phyloP scores from a whole-genome alignment of 1,139 yeast genomes.

The Geotrichum bryndzae region DNA sequence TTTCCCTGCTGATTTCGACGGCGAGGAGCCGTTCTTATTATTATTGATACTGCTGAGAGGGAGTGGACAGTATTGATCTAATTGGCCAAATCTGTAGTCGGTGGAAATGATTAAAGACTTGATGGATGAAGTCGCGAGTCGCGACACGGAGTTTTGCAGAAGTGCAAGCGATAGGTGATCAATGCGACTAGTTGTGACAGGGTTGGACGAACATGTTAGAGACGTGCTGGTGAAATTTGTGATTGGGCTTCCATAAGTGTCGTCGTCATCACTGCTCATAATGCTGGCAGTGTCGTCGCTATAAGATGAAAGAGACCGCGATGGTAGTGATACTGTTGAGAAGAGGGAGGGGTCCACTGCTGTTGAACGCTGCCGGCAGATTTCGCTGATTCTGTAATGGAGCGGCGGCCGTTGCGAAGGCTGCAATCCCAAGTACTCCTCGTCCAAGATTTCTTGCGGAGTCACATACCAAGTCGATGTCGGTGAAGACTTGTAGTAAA shows the following conservation, averaged over 20 bases:
- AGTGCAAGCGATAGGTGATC: slow-evolving; percentile 8
- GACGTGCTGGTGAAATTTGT: not conserved
- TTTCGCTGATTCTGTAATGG: not conserved
- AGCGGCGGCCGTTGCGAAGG: slow-evolving; percentile 1
- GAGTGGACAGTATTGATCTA: not conserved
- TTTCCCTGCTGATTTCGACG: not conserved
- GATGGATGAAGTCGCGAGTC: slow-evolving; percentile 3
- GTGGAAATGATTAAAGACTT: slow-evolving; percentile 3
- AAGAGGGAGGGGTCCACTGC: not conserved
- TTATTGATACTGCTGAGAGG: not conserved
- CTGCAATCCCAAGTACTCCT: slow-evolving; percentile 4
- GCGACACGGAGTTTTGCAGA: slow-evolving; percentile 1
- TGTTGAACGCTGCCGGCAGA: not conserved
- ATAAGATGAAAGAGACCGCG: not conserved
- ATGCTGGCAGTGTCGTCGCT: slow-evolving; percentile 1
- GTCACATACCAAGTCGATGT: slow-evolving; percentile 5
- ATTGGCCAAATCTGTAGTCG: slow-evolving; percentile 7
- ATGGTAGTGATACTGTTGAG: not conserved
- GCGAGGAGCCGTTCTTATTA: not conserved
- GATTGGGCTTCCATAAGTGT: not conserved
- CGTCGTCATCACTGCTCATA: not conserved
- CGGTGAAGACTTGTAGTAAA: not conserved
- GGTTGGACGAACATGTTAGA: not conserved
- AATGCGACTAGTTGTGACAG: not conserved
- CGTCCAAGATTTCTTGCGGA: slow-evolving; percentile 1